Percentiles rank a stretch among this genome's conserved stretches.
Conservation (phyloP, 2,329 filamentous ascomycete genomes). For the Colletotrichum filicis region DNA sequence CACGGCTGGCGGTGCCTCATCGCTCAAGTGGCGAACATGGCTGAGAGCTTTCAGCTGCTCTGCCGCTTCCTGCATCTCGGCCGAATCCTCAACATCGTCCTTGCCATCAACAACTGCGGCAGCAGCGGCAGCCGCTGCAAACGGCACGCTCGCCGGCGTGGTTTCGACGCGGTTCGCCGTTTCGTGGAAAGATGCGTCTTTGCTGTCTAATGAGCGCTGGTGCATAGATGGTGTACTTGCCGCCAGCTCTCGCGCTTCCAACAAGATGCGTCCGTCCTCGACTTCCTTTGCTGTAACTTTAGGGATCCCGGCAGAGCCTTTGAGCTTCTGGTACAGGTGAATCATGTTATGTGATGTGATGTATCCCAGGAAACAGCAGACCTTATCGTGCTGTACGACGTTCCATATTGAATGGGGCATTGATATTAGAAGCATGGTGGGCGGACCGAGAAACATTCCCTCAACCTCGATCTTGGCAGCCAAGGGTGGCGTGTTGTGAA, state of each 20-base stretch:
- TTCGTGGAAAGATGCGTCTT: conserved; percentile 31
- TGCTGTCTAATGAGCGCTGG: conserved; percentile 29
- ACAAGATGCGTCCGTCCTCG: conserved; percentile 67
- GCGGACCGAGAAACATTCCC: conserved; percentile 75
- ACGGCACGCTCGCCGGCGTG: conserved; percentile 18
- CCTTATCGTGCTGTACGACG: conserved; percentile 73
- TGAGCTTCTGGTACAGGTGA: conserved; percentile 69
- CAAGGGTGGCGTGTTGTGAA: conserved; percentile 67
- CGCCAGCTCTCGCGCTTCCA: conserved; percentile 62
- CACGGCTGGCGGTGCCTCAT: conserved; percentile 41
- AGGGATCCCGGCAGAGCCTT: conserved; percentile 57
- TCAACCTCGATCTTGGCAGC: conserved; percentile 71
- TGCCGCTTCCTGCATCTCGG: conserved; percentile 75
- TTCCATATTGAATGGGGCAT: conserved; percentile 74
- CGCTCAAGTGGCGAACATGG: conserved; percentile 62
- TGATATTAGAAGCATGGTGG: conserved; percentile 73
- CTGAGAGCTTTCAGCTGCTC: conserved; percentile 75
- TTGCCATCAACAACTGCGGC: conserved; percentile 47
- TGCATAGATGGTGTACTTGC: conserved; percentile 47
- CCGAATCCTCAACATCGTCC: conserved; percentile 69
- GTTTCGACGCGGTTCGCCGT: conserved; percentile 22
- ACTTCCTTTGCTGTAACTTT: conserved; percentile 62
- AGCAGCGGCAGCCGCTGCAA: conserved; percentile 27
- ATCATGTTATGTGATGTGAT: conserved; percentile 76
- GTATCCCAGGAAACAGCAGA: conserved; percentile 73